Base-by-base conservation (phyloP, 2,329 filamentous ascomycete genomes). In the Phyllosticta citrichinensis region DNA sequence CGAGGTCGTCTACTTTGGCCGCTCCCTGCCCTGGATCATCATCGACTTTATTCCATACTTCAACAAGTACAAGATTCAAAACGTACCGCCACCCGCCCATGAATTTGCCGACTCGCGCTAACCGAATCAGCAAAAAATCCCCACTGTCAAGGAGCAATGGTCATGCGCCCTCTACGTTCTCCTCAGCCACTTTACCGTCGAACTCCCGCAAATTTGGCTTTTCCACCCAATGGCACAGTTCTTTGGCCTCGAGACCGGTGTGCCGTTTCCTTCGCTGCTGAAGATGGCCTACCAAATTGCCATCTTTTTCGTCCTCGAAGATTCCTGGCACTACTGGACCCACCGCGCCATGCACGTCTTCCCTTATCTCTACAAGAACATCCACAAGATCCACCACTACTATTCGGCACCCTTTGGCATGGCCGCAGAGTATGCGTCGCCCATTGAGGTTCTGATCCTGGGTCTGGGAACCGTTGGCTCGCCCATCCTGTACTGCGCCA, bases 301-400 rank as follows among this genome's bases (percentile, higher is more conserved):
- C 63, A 81, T 97, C 73, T 95, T 97, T 82, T 99, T 99, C 78
- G 83, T 97, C 62, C 77, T 97, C 70, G 94, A 99, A 76, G 94
- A 99, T 76, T 80, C 93, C 66, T 99, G 94, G 94, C 94, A 99
- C 78, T 99, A 99, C 82, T 97, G 92, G 87, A 86, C 85, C 67
- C 94, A 99, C 79, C 91, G 94, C 68, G 84, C 83, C 52, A 85
- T 99, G 77, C 94, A 99, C 81, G 95, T 91, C 80, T 92, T 90
- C 22, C 90, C 91, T 50, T 35, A 9, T 40, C 86, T 99, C 5
- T 99, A 99, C 85, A 96, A 91, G 81, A 84, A 87, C 71, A 89
- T 99, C 70, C 94, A 99, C 84, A 99, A 99, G 81, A 92, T 99
- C 68, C 94, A 99, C 80, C 94, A 99, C 81, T 93, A 94, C 71